Evolutionary conservation across 2,329 filamentous ascomycete species (phyloP), one percentile per base, ranked within the genome.

Genomic region (Fusarium musae): DNA sequence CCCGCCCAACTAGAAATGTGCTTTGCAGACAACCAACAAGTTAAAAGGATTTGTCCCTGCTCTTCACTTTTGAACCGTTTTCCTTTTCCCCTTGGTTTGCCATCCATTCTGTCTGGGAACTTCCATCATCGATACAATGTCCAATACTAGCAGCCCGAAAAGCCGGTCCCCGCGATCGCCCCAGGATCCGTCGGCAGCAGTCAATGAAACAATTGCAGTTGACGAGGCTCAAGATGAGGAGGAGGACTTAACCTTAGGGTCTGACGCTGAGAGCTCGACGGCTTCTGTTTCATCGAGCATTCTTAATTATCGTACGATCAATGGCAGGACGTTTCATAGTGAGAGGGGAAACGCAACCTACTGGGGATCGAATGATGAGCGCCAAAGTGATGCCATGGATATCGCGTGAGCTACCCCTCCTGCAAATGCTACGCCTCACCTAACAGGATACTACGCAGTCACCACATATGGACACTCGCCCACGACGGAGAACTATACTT

Each of bases 21-120:
- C 21, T 3, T 13, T 13, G 5, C 0, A 23, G 3, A 17, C 21
- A 17, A 49, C 46, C 28, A 49, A 49, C 46, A 32, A 5, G 0
- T 6, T 6, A 32, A 32, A 49, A 32, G 2, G 21, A 32, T 0
- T 9, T 23, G 2, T 0, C 28, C 3, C 46, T 49, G 21, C 46
- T 32, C 15, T 3, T 49, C 30, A 17, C 10, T n/a, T 12, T 17
- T 2, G 2, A 28, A 16, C 30, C 9, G 2, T 21, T n/a, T 30
- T 30, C 0, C 36, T 37, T 37, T 37, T 37, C 10, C 16, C 16
- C 16, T 10, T 37, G 4, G 9, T 37, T 17, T 37, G 12, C 12
- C 12, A 30, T 47, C 4, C 7, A 12, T 12, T n/a, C 2, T 7
- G 9, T n/a, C 0, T n/a, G 3, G 4, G 0, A n/a, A 4, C 9